Evolutionary conservation across 2,329 filamentous ascomycete species (phyloP).

Genomic region (Trichoderma sp.): DNA sequence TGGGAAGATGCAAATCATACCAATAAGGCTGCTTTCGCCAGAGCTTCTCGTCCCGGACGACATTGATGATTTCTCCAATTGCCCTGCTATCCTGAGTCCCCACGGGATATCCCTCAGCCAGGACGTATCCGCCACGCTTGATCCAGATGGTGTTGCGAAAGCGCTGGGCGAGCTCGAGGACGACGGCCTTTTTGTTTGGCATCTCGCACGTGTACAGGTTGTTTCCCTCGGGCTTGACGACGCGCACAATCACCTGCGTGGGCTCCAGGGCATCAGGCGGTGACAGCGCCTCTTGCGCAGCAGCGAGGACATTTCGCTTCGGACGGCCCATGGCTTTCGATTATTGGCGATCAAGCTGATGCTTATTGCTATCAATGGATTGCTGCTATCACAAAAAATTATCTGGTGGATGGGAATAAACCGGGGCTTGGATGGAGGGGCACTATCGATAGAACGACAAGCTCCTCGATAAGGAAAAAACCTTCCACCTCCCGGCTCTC

Average conservation of each 20-base stretch:
- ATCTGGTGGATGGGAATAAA: conserved; percentile 8
- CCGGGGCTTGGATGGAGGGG: conserved; percentile 15
- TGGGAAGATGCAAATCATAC: conserved; percentile 46
- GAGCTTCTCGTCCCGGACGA: conserved; percentile 84
- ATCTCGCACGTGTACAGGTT: conserved; percentile 80
- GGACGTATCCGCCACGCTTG: conserved; percentile 80
- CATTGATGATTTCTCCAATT: conserved; percentile 84
- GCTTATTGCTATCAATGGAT: neutral
- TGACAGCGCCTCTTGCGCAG: conserved; percentile 66
- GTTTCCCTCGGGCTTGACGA: conserved; percentile 82
- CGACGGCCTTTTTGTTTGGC: conserved; percentile 60
- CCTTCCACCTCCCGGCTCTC: neutral
- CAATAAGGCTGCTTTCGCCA: conserved; percentile 92
- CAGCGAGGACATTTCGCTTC: conserved; percentile 74
- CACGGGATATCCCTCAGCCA: conserved; percentile 67
- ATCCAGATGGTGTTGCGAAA: conserved; percentile 96
- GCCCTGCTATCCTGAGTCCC: conserved; percentile 73
- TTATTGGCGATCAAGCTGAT: neutral
- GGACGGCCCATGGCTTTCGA: conserved; percentile 35
- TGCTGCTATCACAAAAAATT: neutral
- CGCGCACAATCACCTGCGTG: conserved; percentile 69
- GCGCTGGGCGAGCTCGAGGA: conserved; percentile 77
- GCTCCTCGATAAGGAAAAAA: neutral
- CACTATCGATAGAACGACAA: conserved; percentile 11
- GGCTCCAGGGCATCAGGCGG: conserved; percentile 57